Evolutionary conservation across 108 stramenopile genomes (phyloP).

Genomic region (Skeletonema tropicum): DNA sequence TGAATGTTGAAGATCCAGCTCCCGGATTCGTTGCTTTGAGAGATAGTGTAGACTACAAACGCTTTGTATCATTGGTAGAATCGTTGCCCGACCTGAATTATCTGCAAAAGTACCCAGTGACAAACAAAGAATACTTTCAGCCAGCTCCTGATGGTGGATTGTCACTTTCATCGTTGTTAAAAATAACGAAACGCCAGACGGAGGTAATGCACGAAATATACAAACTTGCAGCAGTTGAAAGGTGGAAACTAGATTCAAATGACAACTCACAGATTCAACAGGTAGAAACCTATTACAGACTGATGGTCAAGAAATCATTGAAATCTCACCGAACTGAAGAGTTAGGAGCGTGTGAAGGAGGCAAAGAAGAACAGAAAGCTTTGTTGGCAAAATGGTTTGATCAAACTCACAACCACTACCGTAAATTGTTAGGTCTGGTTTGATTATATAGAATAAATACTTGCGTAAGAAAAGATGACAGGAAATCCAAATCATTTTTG

Average conservation of each 20-base stretch:
- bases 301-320: constrained; percentile 84
- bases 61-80: constrained; percentile 15
- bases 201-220: constrained; percentile 45
- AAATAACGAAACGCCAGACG: constrained; percentile 46
- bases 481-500: background rate
- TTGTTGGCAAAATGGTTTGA: constrained; percentile 60
- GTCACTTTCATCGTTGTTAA: constrained; percentile 18
- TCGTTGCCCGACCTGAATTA: background rate
- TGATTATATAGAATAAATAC: background rate
- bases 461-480: background rate
- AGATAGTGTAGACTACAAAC: constrained; percentile 47
- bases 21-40: constrained; percentile 51
- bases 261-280: constrained; percentile 15
- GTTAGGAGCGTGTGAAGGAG: constrained; percentile 53
- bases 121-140: constrained; percentile 30
- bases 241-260: constrained; percentile 32
- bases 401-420: constrained; percentile 47
- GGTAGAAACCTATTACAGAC: constrained; percentile 60
- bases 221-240: constrained; percentile 35
- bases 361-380: constrained; percentile 75
- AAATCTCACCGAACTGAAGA: constrained; percentile 60
- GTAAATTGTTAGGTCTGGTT: constrained; percentile 3
- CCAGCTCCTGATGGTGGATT: constrained; percentile 22
- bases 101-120: constrained; percentile 14
- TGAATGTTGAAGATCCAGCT: constrained; percentile 59